These are phyloP conservation scores for Aspergillus sclerotiicarbonarius DNA, from an alignment of 495 filamentous ascomycete species.

Conservation along the genomic window DNA sequence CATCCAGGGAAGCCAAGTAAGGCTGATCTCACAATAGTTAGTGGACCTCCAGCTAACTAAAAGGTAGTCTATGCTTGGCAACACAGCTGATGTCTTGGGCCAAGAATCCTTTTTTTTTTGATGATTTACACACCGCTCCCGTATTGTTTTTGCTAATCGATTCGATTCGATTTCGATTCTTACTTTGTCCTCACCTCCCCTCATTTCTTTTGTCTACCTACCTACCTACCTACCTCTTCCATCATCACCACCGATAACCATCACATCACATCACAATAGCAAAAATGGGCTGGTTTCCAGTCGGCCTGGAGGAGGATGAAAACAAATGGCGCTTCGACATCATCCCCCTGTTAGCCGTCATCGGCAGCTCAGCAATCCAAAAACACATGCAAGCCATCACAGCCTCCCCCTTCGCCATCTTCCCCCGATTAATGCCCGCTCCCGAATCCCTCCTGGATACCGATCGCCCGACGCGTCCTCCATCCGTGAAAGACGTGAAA, in stretches of 20 bases:
- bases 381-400: conserved; percentile 55
- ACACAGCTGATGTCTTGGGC: not conserved
- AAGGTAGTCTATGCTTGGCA: not conserved
- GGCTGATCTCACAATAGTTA: not conserved
- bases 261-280: not conserved
- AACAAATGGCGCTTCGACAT: conserved; percentile 43
- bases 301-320: not conserved
- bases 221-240: no score
- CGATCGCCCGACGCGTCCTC: conserved; percentile 51
- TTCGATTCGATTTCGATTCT: no score
- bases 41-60: not conserved
- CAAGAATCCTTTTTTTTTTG: not conserved
- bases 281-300: conserved; percentile 9
- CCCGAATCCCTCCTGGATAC: conserved; percentile 61
- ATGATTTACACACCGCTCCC: not conserved
- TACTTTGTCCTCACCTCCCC: not conserved
- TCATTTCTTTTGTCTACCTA: not conserved
- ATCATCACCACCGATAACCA: not conserved
- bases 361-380: conserved; percentile 56
- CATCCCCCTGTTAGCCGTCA: conserved; percentile 59
- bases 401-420: conserved; percentile 49
- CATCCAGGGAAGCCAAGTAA: not conserved
- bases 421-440: conserved; percentile 63
- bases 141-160: not conserved
- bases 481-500: conserved; percentile 46